Base-by-base conservation (phyloP, 495 filamentous ascomycete genomes). In the Lasiosphaeriaceae sp. region DNA sequence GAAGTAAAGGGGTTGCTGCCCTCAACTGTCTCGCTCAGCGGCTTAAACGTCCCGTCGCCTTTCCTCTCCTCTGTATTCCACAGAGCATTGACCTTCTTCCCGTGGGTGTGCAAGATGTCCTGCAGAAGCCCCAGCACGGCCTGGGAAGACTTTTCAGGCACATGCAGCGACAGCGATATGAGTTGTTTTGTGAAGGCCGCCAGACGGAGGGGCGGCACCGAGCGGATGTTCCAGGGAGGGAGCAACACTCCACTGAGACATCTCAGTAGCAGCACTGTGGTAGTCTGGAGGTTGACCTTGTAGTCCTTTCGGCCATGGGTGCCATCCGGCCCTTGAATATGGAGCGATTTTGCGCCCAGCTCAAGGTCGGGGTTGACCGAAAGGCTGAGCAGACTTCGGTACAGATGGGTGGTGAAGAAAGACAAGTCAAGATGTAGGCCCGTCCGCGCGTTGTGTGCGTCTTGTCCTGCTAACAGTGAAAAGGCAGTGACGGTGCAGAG, bases 401-500 rank as follows among this genome's bases (percentile, higher is more conserved):
- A 97, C 44, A 97, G 89, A 69, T 96, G 89, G 31, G 87, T 88
- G 66, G 88, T 90, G 81, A 98, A 98, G 81, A 92, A 96, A 64
- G 85, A 88, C 20, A 98, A 83, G 70, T 98, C 95, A 29, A 98
- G 85, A 59, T 90, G 86, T 2, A 97, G 83, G 51, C 74, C 72
- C 2, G 74, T 62, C 52, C 77, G 75, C 16, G 77, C 80, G 63
- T 83, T 80, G 56, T 88, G 86, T 2, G 89, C 85, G 61, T 94
- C 89, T 75, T 98, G 94, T 48, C 94, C 93, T 60, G 90, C 85
- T 48, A 98, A 81, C 1, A 98, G 83, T 11, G 92, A 90, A 68
- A 97, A 97, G 16, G 95, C 95, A 3, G 94, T 98, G 66, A 90
- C 88, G 49, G 90, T 92, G 76, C 91, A 96, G 57, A 98, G 88